Base-by-base conservation (phyloP, 108 stramenopile species). In the Tribonema minus region DNA sequence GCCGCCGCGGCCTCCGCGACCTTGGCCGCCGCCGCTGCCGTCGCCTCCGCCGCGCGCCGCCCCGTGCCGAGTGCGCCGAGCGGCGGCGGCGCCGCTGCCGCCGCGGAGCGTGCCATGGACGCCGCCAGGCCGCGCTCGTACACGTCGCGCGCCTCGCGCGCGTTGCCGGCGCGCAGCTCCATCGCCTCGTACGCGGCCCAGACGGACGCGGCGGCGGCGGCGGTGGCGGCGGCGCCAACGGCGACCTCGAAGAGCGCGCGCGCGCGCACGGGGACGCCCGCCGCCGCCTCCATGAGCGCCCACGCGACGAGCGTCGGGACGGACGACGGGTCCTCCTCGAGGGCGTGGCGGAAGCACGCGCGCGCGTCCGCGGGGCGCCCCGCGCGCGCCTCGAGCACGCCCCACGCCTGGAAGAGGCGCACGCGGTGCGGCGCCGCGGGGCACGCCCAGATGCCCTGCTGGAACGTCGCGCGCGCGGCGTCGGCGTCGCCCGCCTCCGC, bases 361-460 rank as follows among this genome's bases (percentile, higher is more conserved):
- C 71, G 61, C 26, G 71, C 71, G 4, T 72, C 71, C 7, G 61
- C 30, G 27, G 26, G 39, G 61, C 62, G 61, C 20, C 61, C 61
- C 31, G 38, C 35, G 3, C 61, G 32, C 20, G 71, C 71, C 37
- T 72, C 71, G 5, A 72, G 61, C 30, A 72, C 62, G 1, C 34
- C 71, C 71, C 71, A 72, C 3, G 71, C 71, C 71, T 72, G 71
- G 29, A 72, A 23, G 71, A 72, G 61, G 2, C 71, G 37, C 27
- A 72, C 71, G 20, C 61, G 61, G n/a, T 62, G 28, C 20, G 38
- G 9, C 38, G 61, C 61, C 60, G 37, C 37, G 0, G 71, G 71
- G 6, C 31, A 33, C 38, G 33, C 61, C 71, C 71, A 72, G 33
- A 72, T 61, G 1, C 71, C 71, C 71, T 72, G 61, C 61, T 72